phyloP scores from a whole-genome alignment of 1,139 yeast genomes.

The Yamadazyma atlantica region DNA sequence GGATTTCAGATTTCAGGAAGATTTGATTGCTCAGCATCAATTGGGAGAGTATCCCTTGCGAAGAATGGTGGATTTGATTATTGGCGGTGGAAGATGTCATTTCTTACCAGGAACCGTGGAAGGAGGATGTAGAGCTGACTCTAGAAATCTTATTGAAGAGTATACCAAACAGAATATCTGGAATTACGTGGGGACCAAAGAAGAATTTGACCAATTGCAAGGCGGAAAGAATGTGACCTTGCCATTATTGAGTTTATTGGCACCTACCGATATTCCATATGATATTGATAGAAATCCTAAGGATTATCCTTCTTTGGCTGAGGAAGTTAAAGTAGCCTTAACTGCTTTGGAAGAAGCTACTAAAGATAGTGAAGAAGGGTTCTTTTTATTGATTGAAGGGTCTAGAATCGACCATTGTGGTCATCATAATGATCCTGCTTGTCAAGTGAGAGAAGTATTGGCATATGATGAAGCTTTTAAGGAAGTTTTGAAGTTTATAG shows the following conservation, averaged over 20 bases:
- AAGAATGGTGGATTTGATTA: constrained; percentile 71
- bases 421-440: constrained; percentile 85
- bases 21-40: constrained; percentile 81
- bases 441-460: constrained; percentile 58
- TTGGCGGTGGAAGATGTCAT: constrained; percentile 89
- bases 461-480: constrained; percentile 71
- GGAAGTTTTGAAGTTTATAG: constrained; percentile 67
- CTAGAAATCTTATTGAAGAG: constrained; percentile 59
- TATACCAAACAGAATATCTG: constrained; percentile 56
- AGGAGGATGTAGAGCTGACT: constrained; percentile 69
- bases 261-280: constrained; percentile 73
- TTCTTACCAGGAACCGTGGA: constrained; percentile 46
- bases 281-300: constrained; percentile 66
- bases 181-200: constrained; percentile 60
- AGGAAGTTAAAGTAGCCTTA: constrained; percentile 69
- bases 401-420: constrained; percentile 93
- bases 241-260: constrained; percentile 73
- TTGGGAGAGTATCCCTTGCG: constrained; percentile 79
- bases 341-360: constrained; percentile 65
- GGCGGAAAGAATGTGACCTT: constrained; percentile 59
- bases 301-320: constrained; percentile 71
- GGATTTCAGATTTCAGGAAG: constrained; percentile 71
- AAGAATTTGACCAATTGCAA: constrained; percentile 52
- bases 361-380: constrained; percentile 68
- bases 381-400: constrained; percentile 80